Percentiles rank a stretch among this genome's conserved stretches.
These are phyloP conservation scores for Phlyctochytrium planicorne DNA, from an alignment of 192 early-diverging fungal species.

Conservation along the genomic window DNA sequence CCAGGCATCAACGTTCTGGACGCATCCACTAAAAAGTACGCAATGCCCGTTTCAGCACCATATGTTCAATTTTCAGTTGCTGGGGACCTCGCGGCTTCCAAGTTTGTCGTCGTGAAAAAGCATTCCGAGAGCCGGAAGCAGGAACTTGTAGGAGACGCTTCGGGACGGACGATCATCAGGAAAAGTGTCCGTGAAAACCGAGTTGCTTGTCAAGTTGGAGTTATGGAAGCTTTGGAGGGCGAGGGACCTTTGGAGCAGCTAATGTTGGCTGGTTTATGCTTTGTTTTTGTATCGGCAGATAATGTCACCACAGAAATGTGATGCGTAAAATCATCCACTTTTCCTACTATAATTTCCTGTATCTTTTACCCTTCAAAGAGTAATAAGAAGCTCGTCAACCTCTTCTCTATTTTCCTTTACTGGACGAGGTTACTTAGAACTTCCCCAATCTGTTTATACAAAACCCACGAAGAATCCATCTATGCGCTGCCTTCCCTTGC, in stretches of 20 bases:
- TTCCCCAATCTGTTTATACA: too few species aligned
- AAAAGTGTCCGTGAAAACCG: background rate
- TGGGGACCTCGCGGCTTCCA: background rate
- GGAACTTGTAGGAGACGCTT: background rate
- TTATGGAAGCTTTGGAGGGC: background rate
- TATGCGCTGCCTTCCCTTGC: too few species aligned
- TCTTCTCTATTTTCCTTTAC: too few species aligned
- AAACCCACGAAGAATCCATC: too few species aligned
- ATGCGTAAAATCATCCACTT: too few species aligned
- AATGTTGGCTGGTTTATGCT: background rate
- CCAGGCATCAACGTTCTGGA: background rate
- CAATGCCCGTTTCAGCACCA: background rate
- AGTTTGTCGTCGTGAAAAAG: background rate
- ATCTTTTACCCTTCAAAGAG: too few species aligned
- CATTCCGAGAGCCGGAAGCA: background rate
- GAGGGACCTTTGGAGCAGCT: background rate
- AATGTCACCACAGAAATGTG: too few species aligned
- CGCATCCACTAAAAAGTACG: too few species aligned
- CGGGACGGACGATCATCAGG: background rate
- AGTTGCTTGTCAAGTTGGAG: background rate
- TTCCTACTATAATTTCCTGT: too few species aligned
- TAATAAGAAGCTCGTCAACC: too few species aligned
- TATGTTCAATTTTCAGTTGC: background rate
- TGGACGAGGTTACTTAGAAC: too few species aligned
- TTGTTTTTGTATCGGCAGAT: background rate